phyloP scores from a whole-genome alignment of 129 eudicot genomes.

The Chrysanthemum makinoi region DNA sequence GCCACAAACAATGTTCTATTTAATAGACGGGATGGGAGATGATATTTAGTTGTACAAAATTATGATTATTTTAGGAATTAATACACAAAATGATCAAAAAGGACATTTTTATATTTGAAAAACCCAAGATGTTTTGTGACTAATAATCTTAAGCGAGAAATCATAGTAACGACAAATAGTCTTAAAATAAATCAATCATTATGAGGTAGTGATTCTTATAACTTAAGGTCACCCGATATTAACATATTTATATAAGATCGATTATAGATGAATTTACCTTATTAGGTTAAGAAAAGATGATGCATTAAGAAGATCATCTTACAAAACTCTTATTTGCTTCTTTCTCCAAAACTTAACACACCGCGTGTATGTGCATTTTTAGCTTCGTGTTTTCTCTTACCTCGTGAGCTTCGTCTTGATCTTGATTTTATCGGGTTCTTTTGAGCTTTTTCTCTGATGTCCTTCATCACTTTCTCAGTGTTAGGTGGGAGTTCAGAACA shows the following conservation, averaged over 20 bases:
- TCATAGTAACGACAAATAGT: no score
- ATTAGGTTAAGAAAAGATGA: constrained; percentile 52
- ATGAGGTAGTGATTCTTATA: no score
- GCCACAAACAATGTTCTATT: neutral
- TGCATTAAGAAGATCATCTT: constrained; percentile 67
- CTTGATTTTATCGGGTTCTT: constrained; percentile 32
- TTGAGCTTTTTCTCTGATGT: constrained; percentile 37
- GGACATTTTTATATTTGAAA: no score
- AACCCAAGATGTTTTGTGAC: no score
- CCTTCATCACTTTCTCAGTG: constrained; percentile 26
- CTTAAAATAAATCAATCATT: no score
- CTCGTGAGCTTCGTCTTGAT: constrained; percentile 23
- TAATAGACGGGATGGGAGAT: no score
- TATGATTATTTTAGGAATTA: no score
- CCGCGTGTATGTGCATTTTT: neutral
- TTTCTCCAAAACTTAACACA: neutral
- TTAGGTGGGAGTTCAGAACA: constrained; percentile 72
- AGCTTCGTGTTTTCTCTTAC: constrained; percentile 24
- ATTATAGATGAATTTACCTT: constrained; percentile 32
- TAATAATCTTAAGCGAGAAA: no score
- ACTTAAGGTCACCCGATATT: no score
- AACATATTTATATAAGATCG: neutral
- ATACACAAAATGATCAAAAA: no score
- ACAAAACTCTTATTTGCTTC: neutral
- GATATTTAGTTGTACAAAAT: no score